phyloP scores from a whole-genome alignment of 345 rosid genomes.

The Acer yangbiense region DNA sequence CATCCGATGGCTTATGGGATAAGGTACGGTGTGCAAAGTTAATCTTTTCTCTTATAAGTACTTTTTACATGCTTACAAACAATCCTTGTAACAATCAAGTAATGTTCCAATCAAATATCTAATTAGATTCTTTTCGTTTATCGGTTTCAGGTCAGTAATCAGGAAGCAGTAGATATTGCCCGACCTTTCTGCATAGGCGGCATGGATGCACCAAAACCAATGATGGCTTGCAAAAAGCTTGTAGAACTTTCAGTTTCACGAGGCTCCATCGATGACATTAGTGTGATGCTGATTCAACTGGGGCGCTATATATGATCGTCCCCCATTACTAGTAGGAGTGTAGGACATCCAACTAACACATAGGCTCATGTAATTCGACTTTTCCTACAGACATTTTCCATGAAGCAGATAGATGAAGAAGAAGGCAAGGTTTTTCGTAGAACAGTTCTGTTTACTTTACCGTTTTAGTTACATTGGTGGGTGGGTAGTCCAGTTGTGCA shows the following conservation, averaged over 20 bases:
- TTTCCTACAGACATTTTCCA: background rate
- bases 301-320: constrained; percentile 32
- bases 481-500: background rate
- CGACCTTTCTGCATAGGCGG: constrained; percentile 50
- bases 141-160: constrained; percentile 68
- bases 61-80: background rate
- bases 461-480: background rate
- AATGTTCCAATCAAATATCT: background rate
- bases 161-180: constrained; percentile 84
- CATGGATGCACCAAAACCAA: constrained; percentile 39
- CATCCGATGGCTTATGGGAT: constrained; percentile 99
- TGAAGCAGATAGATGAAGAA: background rate
- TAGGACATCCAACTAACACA: background rate
- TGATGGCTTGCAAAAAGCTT: constrained; percentile 76
- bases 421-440: background rate
- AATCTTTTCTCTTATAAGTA: background rate
- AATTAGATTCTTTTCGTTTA: background rate
- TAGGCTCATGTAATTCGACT: background rate
- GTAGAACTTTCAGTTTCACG: constrained; percentile 64
- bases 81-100: background rate
- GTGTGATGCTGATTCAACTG: constrained; percentile 70
- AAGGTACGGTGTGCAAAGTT: constrained; percentile 50
- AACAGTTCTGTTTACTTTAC: no score
- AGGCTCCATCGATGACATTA: constrained; percentile 77
- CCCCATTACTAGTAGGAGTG: background rate